Evolutionary conservation across 2,329 filamentous ascomycete species (phyloP).

Genomic region (Leptographium galeiforme): DNA sequence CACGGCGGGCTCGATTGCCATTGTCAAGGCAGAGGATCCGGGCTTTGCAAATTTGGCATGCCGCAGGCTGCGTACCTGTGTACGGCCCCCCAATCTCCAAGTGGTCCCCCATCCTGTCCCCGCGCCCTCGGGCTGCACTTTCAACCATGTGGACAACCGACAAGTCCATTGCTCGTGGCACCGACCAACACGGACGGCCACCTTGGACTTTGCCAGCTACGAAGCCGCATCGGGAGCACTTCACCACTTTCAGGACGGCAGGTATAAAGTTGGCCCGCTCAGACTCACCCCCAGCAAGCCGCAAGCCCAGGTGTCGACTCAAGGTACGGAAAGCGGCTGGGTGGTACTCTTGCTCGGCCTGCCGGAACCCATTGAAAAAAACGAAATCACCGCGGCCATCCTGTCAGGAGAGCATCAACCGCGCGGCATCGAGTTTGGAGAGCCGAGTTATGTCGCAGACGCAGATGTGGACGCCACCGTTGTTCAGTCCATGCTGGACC

Average conservation of each 20-base stretch:
- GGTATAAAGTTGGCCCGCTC: slow-evolving; percentile 13
- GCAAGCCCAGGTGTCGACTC: slow-evolving; percentile 9
- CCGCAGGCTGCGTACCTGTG: background rate
- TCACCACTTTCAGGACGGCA: slow-evolving; percentile 10
- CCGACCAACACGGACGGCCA: slow-evolving; percentile 14
- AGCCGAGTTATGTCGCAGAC: slow-evolving; percentile 14
- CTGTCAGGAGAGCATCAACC: slow-evolving; percentile 7
- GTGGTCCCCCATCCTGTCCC: background rate
- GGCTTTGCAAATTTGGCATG: slow-evolving; percentile 14
- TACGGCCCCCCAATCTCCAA: background rate
- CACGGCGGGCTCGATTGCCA: slow-evolving; percentile 9
- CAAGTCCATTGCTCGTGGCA: slow-evolving; percentile 24
- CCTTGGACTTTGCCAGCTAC: slow-evolving; percentile 16
- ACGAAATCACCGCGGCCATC: slow-evolving; percentile 12
- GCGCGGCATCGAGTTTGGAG: slow-evolving; percentile 9
- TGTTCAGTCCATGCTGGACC: slow-evolving; percentile 18
- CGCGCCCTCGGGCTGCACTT: slow-evolving; percentile 10
- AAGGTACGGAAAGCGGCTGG: no score
- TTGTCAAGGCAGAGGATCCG: slow-evolving; percentile 15
- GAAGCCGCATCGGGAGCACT: slow-evolving; percentile 12
- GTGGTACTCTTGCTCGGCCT: slow-evolving; percentile 14
- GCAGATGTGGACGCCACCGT: slow-evolving; percentile 10
- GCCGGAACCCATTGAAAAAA: slow-evolving; percentile 7
- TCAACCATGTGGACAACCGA: slow-evolving; percentile 19
- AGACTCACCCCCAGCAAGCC: slow-evolving; percentile 6